Base-by-base conservation (phyloP, 495 filamentous ascomycete genomes). In the Talaromyces proteolyticus region DNA sequence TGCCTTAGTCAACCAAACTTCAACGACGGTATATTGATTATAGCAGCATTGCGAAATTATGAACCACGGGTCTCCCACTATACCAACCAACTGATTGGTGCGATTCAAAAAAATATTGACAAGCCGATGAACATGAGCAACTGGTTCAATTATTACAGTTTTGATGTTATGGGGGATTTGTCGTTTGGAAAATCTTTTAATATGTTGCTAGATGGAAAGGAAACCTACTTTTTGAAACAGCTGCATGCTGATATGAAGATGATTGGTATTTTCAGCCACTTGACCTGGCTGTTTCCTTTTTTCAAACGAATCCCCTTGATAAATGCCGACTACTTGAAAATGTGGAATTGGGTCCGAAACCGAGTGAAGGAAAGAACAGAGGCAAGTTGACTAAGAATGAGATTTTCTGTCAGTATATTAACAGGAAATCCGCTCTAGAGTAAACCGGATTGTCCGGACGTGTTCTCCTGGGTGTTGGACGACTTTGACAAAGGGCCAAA, bases 91-190 rank as follows among this genome's bases (percentile, higher is more conserved):
- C 57, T 74, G 0, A 44, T 69, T 0, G 39, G 51, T 6, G 51
- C 48, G 1, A 50, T 73, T 6, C 48, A 55, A 3, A 43, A 40
- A 6, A n/a, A 42, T 4, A 3, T 49, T 1, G 52, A 51, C 0
- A 52, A 49, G 3, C 49, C 65, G 10, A 51, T 77, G n/a, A 62
- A 75, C 50, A 57, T 73, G 6, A 59, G 67, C 0, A 76, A 63
- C 17, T 67, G 59, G 62, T 67, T 70, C 50, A 46, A 44, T 8
- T 53, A 57, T 49, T 73, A 62, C 48, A 53, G 44, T 20, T 73
- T 66, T 42, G 70, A 74, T 39, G 46, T 66, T 12, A 68, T 74
- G 68, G 68, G 70, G 26, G 66, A 73, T 11, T 43, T 70, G 11
- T 56, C 66, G 1, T 73, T 73, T 39, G 62, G 62, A 42, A 64